A percentile compares a stretch with the other conserved stretches of the same genome.
Evolutionary conservation across 495 filamentous ascomycete species (phyloP).

Genomic region (Aspergillus nanangensis): DNA sequence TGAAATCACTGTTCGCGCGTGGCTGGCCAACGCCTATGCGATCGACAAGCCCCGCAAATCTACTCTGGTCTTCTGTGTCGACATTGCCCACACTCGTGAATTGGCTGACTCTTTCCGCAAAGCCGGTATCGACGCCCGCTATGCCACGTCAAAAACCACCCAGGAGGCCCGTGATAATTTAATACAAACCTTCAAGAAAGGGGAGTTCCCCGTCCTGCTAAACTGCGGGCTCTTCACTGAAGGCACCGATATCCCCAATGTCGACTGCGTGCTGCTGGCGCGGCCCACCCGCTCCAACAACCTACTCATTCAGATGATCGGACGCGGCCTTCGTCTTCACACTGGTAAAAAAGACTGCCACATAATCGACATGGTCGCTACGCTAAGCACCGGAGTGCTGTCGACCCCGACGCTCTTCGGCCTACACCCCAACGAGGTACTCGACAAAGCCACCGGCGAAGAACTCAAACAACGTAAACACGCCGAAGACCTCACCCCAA

Average conservation of each 20-base stretch:
- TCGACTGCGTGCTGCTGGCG: slow-evolving; percentile 88
- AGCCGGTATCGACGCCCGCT: slow-evolving; percentile 76
- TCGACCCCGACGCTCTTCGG: slow-evolving; percentile 92
- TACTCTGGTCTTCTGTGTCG: slow-evolving; percentile 89
- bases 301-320: slow-evolving; percentile 95
- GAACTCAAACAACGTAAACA: slow-evolving; percentile 52
- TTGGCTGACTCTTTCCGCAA: slow-evolving; percentile 72
- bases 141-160: slow-evolving; percentile 74
- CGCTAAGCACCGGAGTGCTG: slow-evolving; percentile 72
- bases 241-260: slow-evolving; percentile 95
- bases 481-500: slow-evolving; percentile 32
- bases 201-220: slow-evolving; percentile 81
- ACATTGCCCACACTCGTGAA: slow-evolving; percentile 70
- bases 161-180: slow-evolving; percentile 58
- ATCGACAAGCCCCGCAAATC: slow-evolving; percentile 57
- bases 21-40: slow-evolving; percentile 79
- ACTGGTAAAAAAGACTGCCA: slow-evolving; percentile 85
- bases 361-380: slow-evolving; percentile 93
- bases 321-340: slow-evolving; percentile 80
- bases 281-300: slow-evolving; percentile 87
- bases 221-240: slow-evolving; percentile 98
- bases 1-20: slow-evolving; percentile 75
- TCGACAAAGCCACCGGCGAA: slow-evolving; percentile 55
- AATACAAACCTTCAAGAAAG: slow-evolving; percentile 66
- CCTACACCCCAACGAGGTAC: slow-evolving; percentile 76